Evolutionary conservation across 2,329 filamentous ascomycete genomes (phyloP), one percentile per base, ranked within the genome.

Genomic region (Botrytis fabae): DNA sequence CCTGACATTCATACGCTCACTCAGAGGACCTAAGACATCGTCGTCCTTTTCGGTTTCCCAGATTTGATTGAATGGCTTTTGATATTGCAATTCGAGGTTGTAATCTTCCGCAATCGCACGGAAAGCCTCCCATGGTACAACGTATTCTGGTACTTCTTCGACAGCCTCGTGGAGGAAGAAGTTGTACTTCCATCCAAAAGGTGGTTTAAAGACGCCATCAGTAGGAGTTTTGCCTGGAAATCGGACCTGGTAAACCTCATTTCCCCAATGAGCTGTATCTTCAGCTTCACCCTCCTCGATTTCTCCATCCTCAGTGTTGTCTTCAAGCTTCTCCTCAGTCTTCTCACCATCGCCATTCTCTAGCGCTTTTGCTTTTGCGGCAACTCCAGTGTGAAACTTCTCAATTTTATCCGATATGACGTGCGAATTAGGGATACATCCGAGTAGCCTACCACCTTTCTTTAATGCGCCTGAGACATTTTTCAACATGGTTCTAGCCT

Each of bases 71-170:
- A 99, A 99, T 0, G 92, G 89, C 82, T 95, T 95, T 79, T 97
- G 93, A 80, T 98, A 99, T 83, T 97, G 92, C 78, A 98, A 84
- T 82, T 99, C 96, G 10, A 99, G 89, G 78, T 98, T 98, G 86
- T 95, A 99, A 81, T 98, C 95, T 81, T 98, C 95, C 28, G 96
- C 96, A 78, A 98, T 85, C 40, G 94, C 95, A 83, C 96, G 93
- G 85, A 99, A 98, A 1, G 94, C 95, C 81, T 97, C 95, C 95
- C 96, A 99, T 0, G 96, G 96, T 1, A 99, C 96, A 1, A 99
- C 95, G 81, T 97, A 99, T 84, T 99, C 96, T 3, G 96, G 95
- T 12, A 97, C 93, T 80, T 95, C 93, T 81, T 98, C 95, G 32
- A 99, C 96, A 0, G 96, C 96, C 83, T 99, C 96, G 79, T 96